Conservation (phyloP, 192 early-diverging fungal species). For the Umbelopsis sp. region DNA sequence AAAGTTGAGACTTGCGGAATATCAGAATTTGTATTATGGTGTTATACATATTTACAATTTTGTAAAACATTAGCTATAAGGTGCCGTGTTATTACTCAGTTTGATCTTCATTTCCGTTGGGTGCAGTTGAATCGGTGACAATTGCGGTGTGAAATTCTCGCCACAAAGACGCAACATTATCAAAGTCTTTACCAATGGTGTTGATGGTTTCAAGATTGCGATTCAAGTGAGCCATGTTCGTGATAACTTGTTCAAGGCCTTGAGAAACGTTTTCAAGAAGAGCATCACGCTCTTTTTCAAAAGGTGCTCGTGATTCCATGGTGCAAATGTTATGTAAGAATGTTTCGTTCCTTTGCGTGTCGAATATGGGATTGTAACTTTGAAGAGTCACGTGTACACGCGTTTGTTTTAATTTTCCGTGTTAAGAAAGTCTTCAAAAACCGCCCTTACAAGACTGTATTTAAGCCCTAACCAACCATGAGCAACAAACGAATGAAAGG, state of each 20-base stretch:
- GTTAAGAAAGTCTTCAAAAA: no score
- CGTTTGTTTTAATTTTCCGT: no score
- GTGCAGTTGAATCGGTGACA: constrained; percentile 10
- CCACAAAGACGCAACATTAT: constrained; percentile 50
- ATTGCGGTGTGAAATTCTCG: constrained; percentile 46
- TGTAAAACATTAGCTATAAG: background rate
- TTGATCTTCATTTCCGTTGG: constrained; percentile 2
- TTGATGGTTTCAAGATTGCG: constrained; percentile 54
- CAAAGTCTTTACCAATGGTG: constrained; percentile 56
- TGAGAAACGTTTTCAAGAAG: constrained; percentile 30
- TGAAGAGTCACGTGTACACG: background rate
- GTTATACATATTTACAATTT: background rate
- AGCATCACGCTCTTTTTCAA: constrained; percentile 22
- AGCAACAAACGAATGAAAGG: constrained; percentile 55
- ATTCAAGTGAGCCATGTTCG: constrained; percentile 49
- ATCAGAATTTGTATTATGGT: background rate
- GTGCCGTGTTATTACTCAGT: background rate
- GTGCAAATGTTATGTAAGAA: no score
- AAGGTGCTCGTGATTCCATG: constrained; percentile 22
- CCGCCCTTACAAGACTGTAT: no score
- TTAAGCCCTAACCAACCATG: background rate
- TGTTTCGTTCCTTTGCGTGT: no score
- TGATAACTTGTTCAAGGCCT: constrained; percentile 47
- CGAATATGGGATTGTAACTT: background rate
- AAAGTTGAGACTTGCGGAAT: background rate